phyloP scores from a whole-genome alignment of 352 stramenopile genomes.

The Phytopythium kandeliae region DNA sequence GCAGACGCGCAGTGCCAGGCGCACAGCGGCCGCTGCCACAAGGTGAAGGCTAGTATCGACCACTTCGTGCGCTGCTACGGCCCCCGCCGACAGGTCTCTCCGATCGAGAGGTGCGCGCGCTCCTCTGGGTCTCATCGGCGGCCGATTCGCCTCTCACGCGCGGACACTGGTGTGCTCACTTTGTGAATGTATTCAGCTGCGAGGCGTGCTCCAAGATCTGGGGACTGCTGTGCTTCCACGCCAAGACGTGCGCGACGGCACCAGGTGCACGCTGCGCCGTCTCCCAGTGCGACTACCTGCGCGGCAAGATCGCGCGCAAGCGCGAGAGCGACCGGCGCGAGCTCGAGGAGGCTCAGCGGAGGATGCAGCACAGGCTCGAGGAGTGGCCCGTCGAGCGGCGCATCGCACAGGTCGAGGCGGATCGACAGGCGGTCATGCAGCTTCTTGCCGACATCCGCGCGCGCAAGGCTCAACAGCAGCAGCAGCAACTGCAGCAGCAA shows the following conservation, averaged over 20 bases:
- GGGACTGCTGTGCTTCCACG: conserved; percentile 83
- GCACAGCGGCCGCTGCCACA: conserved; percentile 68
- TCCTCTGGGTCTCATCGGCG: too few relatives aligned
- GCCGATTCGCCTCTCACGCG: too few relatives aligned
- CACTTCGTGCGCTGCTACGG: conserved; percentile 86
- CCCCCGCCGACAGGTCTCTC: conserved; percentile 50
- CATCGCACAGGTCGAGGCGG: conserved; percentile 74
- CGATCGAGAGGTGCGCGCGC: conserved; percentile 66
- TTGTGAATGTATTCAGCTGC: conserved; percentile 31
- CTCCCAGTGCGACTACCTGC: conserved; percentile 82
- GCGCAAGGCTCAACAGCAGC: conserved; percentile 39
- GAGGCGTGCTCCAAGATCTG: conserved; percentile 83
- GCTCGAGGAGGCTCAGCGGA: conserved; percentile 42
- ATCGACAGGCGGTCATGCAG: conserved; percentile 69
- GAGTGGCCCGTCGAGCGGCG: conserved; percentile 77
- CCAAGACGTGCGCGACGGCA: conserved; percentile 61
- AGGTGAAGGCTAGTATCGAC: conserved; percentile 86
- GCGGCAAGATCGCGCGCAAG: conserved; percentile 82
- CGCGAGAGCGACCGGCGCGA: conserved; percentile 50
- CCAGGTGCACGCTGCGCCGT: conserved; percentile 59
- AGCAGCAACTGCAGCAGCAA: conserved; percentile 26
- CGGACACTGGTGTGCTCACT: too few relatives aligned
- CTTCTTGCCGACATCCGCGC: conserved; percentile 73
- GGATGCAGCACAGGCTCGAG: conserved; percentile 42
- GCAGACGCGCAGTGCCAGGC: conserved; percentile 47